Base-by-base conservation (phyloP, 2,329 filamentous ascomycete species). In the Penicillium sp. region DNA sequence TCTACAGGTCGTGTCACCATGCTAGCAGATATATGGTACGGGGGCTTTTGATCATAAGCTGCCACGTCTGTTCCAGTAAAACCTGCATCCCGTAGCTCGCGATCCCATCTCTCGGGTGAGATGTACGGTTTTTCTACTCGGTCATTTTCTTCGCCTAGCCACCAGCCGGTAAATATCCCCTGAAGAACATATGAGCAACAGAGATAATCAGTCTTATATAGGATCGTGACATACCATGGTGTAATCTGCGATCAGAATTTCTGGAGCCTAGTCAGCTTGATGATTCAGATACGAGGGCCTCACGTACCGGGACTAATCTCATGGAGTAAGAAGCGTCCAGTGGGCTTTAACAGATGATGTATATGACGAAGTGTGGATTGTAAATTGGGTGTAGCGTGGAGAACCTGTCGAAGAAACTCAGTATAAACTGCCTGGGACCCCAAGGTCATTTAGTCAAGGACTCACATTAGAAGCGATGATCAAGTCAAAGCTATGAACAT, bases 291-390 rank as follows among this genome's bases (percentile, higher is more conserved):
- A 10, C 13, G 9, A n/a, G 8, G 32, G 3, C 2, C 3, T 16
- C 8, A 14, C 38, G 1, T 51, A 35, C 26, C 46, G 7, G 45
- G 48, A 11, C 64, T 68, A 4, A 74, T 59, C 53, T 83, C 79
- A 3, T 76, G 55, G 0, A 80, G 39, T 1, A 81, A 36, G 0
- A 83, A 64, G 38, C 75, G 74, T 0, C 79, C 80, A 0, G 75
- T 78, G 0, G 79, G 75, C 29, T 58, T 57, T 0, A 73, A 56
- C 7, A 73, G 58, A 2, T 35, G 45, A 13, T 61, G 59, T 0
- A 71, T 57, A 53, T 68, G 59, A 2, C n/a, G 19, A 5, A 71
- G 50, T 1, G 67, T 62, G 5, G 55, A 49, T 5, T 57, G 45
- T 10, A 71, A 43, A 16, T 27, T 51, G 0, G 56, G 53, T 1